Conservation (phyloP, 2,329 filamentous ascomycete species). For the Penicillium frequentans region DNA sequence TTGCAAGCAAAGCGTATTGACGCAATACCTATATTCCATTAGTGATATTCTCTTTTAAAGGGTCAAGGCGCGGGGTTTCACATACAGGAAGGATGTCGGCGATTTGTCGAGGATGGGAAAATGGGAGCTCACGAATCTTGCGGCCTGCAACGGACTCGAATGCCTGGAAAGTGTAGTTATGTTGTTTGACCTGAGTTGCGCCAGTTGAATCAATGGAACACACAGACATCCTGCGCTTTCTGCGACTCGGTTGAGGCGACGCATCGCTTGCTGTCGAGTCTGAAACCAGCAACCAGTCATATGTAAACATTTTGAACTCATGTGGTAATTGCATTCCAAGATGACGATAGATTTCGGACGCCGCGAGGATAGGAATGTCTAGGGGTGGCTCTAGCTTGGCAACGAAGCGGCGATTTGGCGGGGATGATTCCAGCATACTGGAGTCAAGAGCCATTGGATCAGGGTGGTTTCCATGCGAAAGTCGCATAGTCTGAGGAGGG, state of each 20-base stretch:
- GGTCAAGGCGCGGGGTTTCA: not conserved
- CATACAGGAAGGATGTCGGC: conserved; percentile 44
- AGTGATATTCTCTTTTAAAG: not conserved
- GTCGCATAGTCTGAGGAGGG: conserved; percentile 36
- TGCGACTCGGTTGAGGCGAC: conserved; percentile 28
- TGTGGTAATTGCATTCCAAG: conserved; percentile 41
- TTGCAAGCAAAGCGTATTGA: conserved; percentile 45
- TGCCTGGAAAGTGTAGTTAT: conserved; percentile 45
- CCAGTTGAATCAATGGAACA: conserved; percentile 32
- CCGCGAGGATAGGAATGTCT: conserved; percentile 43
- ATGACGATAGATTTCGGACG: conserved; percentile 42
- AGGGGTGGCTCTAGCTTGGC: conserved; percentile 44
- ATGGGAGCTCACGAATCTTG: conserved; percentile 43
- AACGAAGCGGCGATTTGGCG: conserved; percentile 46
- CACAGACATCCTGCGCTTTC: conserved; percentile 35
- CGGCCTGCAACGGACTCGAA: conserved; percentile 43
- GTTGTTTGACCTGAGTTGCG: conserved; percentile 31
- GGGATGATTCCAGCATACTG: conserved; percentile 35
- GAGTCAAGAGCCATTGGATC: conserved; percentile 41
- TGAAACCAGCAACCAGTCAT: conserved; percentile 41
- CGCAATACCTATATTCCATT: conserved; percentile 36
- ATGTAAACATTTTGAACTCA: conserved; percentile 40
- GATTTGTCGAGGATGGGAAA: conserved; percentile 47
- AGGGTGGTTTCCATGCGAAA: conserved; percentile 32
- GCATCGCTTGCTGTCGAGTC: conserved; percentile 23